Percentiles rank a stretch among this genome's conserved stretches.
phyloP scores from a whole-genome alignment of 78 protist species.

The Cavenderia fasciculata region DNA sequence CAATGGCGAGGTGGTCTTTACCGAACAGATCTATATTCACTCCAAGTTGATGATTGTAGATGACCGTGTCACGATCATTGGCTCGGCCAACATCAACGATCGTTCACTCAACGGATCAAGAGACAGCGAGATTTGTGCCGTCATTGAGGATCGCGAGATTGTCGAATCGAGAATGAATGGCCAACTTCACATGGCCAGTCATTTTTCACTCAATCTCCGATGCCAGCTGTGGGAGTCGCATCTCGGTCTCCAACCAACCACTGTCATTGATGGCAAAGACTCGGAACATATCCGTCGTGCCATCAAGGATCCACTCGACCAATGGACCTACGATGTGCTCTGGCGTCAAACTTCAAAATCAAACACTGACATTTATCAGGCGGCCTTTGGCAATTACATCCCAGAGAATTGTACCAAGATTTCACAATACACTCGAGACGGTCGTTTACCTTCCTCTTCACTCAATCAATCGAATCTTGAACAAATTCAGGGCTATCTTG shows the following conservation, averaged over 20 bases:
- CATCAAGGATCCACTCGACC: constrained; percentile 25
- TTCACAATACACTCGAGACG: constrained; percentile 22
- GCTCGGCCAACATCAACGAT: constrained; percentile 93
- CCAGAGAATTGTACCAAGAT: constrained; percentile 58
- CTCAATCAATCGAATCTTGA: background rate
- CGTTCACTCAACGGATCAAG: constrained; percentile 62
- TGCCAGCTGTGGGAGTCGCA: constrained; percentile 68
- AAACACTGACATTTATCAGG: constrained; percentile 29
- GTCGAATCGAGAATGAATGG: constrained; percentile 5
- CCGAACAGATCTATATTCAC: constrained; percentile 90
- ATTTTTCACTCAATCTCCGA: constrained; percentile 39
- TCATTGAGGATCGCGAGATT: constrained; percentile 58
- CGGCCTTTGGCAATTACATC: constrained; percentile 6
- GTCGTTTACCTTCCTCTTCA: background rate
- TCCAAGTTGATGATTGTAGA: constrained; percentile 91
- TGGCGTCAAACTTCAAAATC: constrained; percentile 15
- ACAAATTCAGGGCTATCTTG: constrained; percentile 27
- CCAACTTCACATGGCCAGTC: constrained; percentile 11
- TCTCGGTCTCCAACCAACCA: constrained; percentile 25
- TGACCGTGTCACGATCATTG: constrained; percentile 86
- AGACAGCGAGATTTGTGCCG: constrained; percentile 75
- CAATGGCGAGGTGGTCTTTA: constrained; percentile 48
- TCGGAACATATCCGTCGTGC: background rate
- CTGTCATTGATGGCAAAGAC: too few species aligned
- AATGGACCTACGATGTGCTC: constrained; percentile 10